Base-by-base conservation (phyloP, 352 stramenopile species). In the Pelagophyceae sp. region DNA sequence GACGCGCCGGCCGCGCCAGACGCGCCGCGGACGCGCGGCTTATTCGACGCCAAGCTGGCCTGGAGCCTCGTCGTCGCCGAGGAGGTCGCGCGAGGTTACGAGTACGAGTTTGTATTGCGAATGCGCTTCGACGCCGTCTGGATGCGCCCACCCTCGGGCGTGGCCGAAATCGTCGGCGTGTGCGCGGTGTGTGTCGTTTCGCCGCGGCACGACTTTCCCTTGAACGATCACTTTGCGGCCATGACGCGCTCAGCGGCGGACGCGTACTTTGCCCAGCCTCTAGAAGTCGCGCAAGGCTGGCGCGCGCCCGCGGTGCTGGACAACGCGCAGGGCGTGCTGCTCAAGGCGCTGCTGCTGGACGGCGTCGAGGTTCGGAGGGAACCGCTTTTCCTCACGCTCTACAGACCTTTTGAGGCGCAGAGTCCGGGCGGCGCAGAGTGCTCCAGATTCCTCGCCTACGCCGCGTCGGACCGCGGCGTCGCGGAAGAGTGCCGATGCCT, bases 171-270 rank as follows among this genome's bases (percentile, higher is more conserved):
- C 6, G 29, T 72, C 35, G 63, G 29, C 6, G 19, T 1, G 1
- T 17, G 6, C 11, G 19, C 63, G 31, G 27, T 5, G 6, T n/a
- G 40, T 3, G 63, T 45, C 31, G 35, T 72, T 19, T n/a, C 27
- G 31, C 63, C 63, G 63, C 63, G 63, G 31, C 63, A 72, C 63
- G 29, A 72, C 35, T 72, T 72, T 27, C 63, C 63, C 31, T n/a
- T 72, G 5, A 72, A 72, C 35, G 40, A 72, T 32, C 63, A 72
- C 63, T 11, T 72, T 32, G 63, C 63, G 31, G 35, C 40, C 63
- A 25, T 72, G 63, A 15, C 11, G 3, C 19, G 29, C 19, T n/a
- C 1, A 3, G 31, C 35, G 29, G 63, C 63, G 63, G 63, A 72
- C 31, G 63, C 63, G 5, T 72, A 72, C 35, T 72, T 72, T 32